These are phyloP conservation scores for Cyclocybe aegerita DNA, from an alignment of 768 basidiomycete species.

Conservation along the genomic window DNA sequence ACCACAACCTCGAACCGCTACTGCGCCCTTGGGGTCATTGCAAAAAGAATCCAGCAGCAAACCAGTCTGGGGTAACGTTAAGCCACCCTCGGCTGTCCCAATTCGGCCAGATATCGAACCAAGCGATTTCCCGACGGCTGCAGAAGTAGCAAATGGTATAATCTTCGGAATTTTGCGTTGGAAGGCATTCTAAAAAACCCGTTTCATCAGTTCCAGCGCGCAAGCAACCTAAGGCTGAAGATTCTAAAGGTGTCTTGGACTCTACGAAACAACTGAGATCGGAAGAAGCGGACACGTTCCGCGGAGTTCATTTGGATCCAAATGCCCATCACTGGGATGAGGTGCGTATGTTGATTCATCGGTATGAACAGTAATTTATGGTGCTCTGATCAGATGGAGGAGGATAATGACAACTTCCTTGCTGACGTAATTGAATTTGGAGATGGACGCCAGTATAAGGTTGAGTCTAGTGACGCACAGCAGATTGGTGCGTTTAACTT, in stretches of 20 bases:
- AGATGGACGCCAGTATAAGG: constrained; percentile 90
- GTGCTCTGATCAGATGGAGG: constrained; percentile 63
- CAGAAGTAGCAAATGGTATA: constrained; percentile 88
- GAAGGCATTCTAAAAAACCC: no score
- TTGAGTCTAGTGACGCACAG: constrained; percentile 50
- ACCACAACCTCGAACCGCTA: constrained; percentile 52
- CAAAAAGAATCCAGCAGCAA: constrained; percentile 39
- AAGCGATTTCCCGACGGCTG: constrained; percentile 93
- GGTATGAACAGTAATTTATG: constrained; percentile 2
- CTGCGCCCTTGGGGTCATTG: constrained; percentile 26
- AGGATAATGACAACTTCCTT: constrained; percentile 90
- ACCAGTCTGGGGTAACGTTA: constrained; percentile 74
- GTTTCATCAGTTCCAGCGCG: constrained; percentile 17
- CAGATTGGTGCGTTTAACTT: constrained; percentile 21
- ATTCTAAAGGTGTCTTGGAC: constrained; percentile 49
- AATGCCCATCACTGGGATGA: constrained; percentile 98
- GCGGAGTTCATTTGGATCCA: constrained; percentile 90
- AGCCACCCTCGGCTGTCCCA: constrained; percentile 34
- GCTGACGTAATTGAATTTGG: constrained; percentile 93
- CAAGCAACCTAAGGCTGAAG: constrained; percentile 35
- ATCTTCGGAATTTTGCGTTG: constrained; percentile 24
- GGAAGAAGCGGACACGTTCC: constrained; percentile 91
- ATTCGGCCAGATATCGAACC: constrained; percentile 41
- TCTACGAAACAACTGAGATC: constrained; percentile 60
- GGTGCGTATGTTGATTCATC: constrained; percentile 45